Evolutionary conservation across 2,329 filamentous ascomycete genomes (phyloP).

Genomic region (Talaromyces verruculosus): DNA sequence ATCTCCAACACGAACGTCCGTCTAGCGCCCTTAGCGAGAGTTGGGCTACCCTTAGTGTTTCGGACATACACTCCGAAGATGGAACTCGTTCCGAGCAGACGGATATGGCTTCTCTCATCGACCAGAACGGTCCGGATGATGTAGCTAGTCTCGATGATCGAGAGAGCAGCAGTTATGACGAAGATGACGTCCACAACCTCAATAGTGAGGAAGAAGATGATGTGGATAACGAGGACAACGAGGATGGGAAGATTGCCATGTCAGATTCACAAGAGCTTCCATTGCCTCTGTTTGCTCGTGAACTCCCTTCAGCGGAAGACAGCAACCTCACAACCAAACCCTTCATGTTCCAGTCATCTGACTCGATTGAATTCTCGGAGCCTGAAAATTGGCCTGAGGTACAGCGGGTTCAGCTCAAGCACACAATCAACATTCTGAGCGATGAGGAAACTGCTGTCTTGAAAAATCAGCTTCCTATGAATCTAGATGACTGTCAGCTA

Average conservation of each 20-base stretch:
- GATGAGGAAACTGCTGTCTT: constrained; percentile 32
- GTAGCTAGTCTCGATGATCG: constrained; percentile 46
- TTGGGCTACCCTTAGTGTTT: constrained; percentile 48
- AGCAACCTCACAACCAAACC: constrained; percentile 39
- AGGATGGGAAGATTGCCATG: constrained; percentile 34
- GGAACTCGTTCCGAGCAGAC: constrained; percentile 47
- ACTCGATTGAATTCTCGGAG: constrained; percentile 46
- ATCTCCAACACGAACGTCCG: constrained; percentile 29
- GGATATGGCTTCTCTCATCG: constrained; percentile 46
- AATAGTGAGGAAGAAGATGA: constrained; percentile 35
- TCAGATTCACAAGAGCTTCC: constrained; percentile 35
- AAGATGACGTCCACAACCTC: constrained; percentile 40
- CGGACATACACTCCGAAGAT: constrained; percentile 47
- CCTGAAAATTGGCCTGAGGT: constrained; percentile 42
- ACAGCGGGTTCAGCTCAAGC: constrained; percentile 44
- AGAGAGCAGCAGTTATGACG: constrained; percentile 39
- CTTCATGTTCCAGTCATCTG: constrained; percentile 33
- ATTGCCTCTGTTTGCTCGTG: constrained; percentile 31
- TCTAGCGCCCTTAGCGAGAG: constrained; percentile 44
- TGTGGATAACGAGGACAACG: constrained; percentile 38
- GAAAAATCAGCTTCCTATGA: constrained; percentile 30
- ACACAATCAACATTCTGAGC: constrained; percentile 42
- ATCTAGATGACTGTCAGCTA: constrained; percentile 35
- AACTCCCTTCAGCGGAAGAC: constrained; percentile 34
- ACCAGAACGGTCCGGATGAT: constrained; percentile 45